phyloP scores from a whole-genome alignment of 805 yeast genomes.

The Kazachstania africana region DNA sequence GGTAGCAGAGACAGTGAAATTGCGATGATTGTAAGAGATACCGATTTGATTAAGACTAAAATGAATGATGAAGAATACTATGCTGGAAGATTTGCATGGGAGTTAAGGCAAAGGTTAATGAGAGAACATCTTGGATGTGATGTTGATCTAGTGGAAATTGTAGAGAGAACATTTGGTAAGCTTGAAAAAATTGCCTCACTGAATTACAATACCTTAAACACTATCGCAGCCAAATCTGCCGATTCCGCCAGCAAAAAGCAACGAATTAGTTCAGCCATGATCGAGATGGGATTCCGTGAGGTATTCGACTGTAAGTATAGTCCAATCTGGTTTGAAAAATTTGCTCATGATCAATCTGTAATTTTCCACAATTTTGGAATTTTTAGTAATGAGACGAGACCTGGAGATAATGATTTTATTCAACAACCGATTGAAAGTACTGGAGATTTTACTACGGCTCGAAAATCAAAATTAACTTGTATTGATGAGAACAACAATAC shows the following conservation, averaged over 20 bases:
- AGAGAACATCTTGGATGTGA: slow-evolving; percentile 94
- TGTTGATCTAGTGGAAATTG: slow-evolving; percentile 71
- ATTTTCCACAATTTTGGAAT: slow-evolving; percentile 4
- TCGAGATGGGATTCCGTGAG: slow-evolving; percentile 63
- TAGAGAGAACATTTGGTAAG: slow-evolving; percentile 57
- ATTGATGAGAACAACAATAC: slow-evolving; percentile 2
- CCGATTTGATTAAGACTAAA: slow-evolving; percentile 46
- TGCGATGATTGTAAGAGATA: slow-evolving; percentile 80
- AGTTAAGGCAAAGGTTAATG: slow-evolving; percentile 83
- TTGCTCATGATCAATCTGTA: slow-evolving; percentile 27
- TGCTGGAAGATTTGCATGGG: slow-evolving; percentile 84
- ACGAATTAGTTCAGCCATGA: slow-evolving; percentile 47
- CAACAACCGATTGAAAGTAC: no score
- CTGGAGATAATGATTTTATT: not conserved
- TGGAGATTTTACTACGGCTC: slow-evolving; percentile 3
- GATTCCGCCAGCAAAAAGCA: slow-evolving; percentile 3
- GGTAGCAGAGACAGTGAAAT: slow-evolving; percentile 93
- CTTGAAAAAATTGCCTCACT: slow-evolving; percentile 27
- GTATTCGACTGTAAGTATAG: slow-evolving; percentile 33
- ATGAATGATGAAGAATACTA: slow-evolving; percentile 77
- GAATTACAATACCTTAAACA: slow-evolving; percentile 17
- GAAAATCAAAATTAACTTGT: not conserved
- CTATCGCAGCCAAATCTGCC: slow-evolving; percentile 3
- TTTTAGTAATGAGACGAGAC: not conserved
- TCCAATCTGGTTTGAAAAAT: slow-evolving; percentile 35